These are phyloP conservation scores for Fragaria iinumae DNA, from an alignment of 306 rosid genomes.

Conservation along the genomic window DNA sequence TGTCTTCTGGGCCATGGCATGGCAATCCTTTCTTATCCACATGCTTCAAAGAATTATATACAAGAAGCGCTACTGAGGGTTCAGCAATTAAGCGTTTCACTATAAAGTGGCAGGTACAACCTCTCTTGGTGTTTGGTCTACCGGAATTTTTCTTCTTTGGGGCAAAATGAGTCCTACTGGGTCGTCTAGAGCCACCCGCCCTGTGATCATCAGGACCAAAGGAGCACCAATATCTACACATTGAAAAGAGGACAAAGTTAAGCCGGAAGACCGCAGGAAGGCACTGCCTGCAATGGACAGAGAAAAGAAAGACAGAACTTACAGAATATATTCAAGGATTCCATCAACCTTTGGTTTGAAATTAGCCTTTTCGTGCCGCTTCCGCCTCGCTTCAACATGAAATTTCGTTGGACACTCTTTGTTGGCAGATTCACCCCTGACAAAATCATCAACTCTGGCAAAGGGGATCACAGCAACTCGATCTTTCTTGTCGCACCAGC, in stretches of 20 bases:
- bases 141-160: slow-evolving; percentile 90
- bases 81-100: slow-evolving; percentile 85
- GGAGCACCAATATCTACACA: slow-evolving; percentile 91
- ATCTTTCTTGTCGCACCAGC: slow-evolving; percentile 83
- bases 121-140: slow-evolving; percentile 86
- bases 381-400: slow-evolving; percentile 84
- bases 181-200: slow-evolving; percentile 72
- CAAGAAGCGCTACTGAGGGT: slow-evolving; percentile 80
- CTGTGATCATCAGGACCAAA: slow-evolving; percentile 96
- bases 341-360: slow-evolving; percentile 92
- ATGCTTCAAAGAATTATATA: slow-evolving; percentile 76
- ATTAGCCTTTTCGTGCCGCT: slow-evolving; percentile 44
- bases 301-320: slow-evolving; percentile 31
- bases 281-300: background rate
- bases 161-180: slow-evolving; percentile 70
- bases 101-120: slow-evolving; percentile 89
- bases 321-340: slow-evolving; percentile 86
- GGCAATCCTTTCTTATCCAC: slow-evolving; percentile 85
- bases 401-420: slow-evolving; percentile 82
- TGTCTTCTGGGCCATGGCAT: slow-evolving; percentile 93
- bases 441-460: slow-evolving; percentile 87
- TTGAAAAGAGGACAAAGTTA: slow-evolving; percentile 16
- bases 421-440: slow-evolving; percentile 78
- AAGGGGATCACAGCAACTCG: slow-evolving; percentile 80
- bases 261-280: slow-evolving; percentile 11